Evolutionary conservation across 169 alveolate genomes (phyloP).

Genomic region (Plasmodium gonderi): DNA sequence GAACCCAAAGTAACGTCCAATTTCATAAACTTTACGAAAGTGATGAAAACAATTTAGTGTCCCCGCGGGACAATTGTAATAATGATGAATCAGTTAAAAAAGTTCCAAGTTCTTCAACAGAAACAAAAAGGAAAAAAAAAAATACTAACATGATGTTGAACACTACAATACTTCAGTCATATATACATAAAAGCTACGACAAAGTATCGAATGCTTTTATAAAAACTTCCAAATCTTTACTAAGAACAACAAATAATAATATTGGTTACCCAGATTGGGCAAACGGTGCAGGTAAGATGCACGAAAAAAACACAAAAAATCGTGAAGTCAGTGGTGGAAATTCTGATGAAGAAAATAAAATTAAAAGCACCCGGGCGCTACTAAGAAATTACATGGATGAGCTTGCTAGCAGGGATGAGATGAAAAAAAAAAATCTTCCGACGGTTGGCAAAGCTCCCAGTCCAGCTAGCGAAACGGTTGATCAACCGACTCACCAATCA

Average conservation of each 20-base stretch:
- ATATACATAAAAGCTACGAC: slow-evolving; percentile 29
- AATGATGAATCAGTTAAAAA: not conserved
- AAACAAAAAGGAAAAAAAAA: not conserved
- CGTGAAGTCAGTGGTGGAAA: not conserved
- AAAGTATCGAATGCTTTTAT: slow-evolving; percentile 36
- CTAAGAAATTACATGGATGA: not conserved
- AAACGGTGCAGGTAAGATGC: not conserved
- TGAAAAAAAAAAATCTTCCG: not conserved
- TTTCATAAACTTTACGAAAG: slow-evolving; percentile 15
- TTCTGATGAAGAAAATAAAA: not conserved
- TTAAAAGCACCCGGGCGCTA: not conserved
- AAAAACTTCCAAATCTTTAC: slow-evolving; percentile 18
- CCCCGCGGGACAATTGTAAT: not conserved
- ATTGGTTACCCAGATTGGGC: not conserved
- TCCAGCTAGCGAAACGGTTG: not conserved
- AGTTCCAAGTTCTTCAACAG: too few relatives aligned
- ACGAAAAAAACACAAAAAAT: not conserved
- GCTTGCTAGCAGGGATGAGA: not conserved
- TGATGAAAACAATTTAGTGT: not conserved
- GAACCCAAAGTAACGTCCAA: not conserved
- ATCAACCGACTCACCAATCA: not conserved
- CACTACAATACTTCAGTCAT: slow-evolving; percentile 6
- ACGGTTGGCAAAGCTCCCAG: not conserved
- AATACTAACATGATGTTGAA: slow-evolving; percentile 15
- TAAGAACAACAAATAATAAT: not conserved